These are phyloP conservation scores for Starmerella asiatica DNA, from an alignment of 805 yeast genomes.

Conservation along the genomic window DNA sequence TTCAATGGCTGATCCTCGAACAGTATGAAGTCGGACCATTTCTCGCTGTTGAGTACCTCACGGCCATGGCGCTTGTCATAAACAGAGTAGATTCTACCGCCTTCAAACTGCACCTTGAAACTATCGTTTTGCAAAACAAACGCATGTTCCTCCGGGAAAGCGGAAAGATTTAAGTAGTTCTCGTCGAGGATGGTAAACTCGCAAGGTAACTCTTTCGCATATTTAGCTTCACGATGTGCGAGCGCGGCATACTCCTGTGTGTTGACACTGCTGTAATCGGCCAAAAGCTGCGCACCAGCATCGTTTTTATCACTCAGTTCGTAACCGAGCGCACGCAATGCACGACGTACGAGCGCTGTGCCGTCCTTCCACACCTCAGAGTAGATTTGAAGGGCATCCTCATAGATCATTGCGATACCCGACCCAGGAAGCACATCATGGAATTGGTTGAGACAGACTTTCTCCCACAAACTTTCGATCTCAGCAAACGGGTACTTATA, in stretches of 20 bases:
- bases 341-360: conserved; percentile 38
- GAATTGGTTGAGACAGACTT: conserved; percentile 79
- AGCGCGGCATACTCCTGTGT: neutral
- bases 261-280: conserved; percentile 10
- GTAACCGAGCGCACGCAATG: conserved; percentile 34
- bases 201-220: conserved; percentile 2
- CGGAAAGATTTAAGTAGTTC: neutral
- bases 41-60: conserved; percentile 57
- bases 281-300: conserved; percentile 8
- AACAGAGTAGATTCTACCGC: conserved; percentile 51
- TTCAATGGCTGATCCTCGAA: conserved; percentile 83
- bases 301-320: conserved; percentile 5
- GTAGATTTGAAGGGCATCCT: conserved; percentile 74
- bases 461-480: conserved; percentile 70
- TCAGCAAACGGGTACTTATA: conserved; percentile 62
- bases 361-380: conserved; percentile 41
- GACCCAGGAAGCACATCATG: conserved; percentile 98
- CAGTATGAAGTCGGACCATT: conserved; percentile 48
- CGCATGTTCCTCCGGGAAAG: neutral
- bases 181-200: neutral
- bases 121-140: conserved; percentile 42
- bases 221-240: conserved; percentile 5
- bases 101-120: conserved; percentile 45
- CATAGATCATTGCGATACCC: conserved; percentile 87
- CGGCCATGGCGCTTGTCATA: conserved; percentile 42